Evolutionary conservation across 2,329 filamentous ascomycete species (phyloP).

Genomic region (Thelonectria blattea): DNA sequence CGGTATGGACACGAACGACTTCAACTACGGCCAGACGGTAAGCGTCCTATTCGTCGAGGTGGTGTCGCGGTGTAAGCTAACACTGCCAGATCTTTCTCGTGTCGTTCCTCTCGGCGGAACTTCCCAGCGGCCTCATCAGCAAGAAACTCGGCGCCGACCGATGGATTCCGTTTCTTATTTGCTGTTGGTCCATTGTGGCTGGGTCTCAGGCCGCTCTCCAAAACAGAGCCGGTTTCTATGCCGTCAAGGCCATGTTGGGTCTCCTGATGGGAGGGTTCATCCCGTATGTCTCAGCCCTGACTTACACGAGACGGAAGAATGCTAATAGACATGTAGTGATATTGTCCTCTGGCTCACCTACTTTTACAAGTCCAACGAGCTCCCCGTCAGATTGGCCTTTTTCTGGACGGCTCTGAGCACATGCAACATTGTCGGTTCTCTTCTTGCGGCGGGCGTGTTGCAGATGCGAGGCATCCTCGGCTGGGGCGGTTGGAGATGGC

Average conservation of each 20-base stretch:
- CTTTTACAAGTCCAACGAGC: slow-evolving; percentile 75
- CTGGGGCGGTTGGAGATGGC: slow-evolving; percentile 49
- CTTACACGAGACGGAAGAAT: background rate
- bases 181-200: slow-evolving; percentile 49
- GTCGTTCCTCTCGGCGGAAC: slow-evolving; percentile 53
- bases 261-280: slow-evolving; percentile 59
- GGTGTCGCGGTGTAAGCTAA: slow-evolving; percentile 10
- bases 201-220: slow-evolving; percentile 47
- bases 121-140: slow-evolving; percentile 56
- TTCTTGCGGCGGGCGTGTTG: slow-evolving; percentile 52
- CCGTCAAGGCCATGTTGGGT: slow-evolving; percentile 51
- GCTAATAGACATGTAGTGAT: slow-evolving; percentile 30
- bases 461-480: slow-evolving; percentile 46
- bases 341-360: slow-evolving; percentile 74
- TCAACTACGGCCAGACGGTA: slow-evolving; percentile 51
- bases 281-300: slow-evolving; percentile 42
- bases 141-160: slow-evolving; percentile 57
- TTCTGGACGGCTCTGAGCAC: slow-evolving; percentile 74
- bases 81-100: slow-evolving; percentile 48
- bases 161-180: slow-evolving; percentile 52
- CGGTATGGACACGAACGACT: slow-evolving; percentile 53
- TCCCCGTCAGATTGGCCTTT: slow-evolving; percentile 68
- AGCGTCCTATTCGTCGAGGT: slow-evolving; percentile 16
- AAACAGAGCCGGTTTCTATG: slow-evolving; percentile 47
- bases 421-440: slow-evolving; percentile 59